phyloP scores from a whole-genome alignment of 2,329 filamentous ascomycete genomes.

The Diaporthe ampelina region DNA sequence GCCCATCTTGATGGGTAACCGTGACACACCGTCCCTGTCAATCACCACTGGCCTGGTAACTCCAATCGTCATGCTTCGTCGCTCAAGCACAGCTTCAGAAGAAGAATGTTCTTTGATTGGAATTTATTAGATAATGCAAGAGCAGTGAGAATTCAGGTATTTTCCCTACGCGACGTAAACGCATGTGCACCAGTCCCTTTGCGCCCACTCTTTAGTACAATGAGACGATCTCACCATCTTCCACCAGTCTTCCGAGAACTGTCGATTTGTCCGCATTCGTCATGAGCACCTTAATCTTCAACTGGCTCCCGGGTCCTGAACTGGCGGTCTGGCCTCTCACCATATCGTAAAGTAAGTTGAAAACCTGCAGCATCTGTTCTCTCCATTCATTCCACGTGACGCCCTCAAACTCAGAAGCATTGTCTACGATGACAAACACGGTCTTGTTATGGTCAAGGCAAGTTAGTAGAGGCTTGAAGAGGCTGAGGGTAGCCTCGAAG shows the following conservation, averaged over 20 bases:
- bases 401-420: neutral
- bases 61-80: too few relatives aligned
- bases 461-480: neutral
- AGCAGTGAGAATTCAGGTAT: too few relatives aligned
- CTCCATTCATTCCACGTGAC: constrained; percentile 1
- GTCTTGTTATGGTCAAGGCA: neutral
- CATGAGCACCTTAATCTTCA: neutral
- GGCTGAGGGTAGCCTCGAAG: neutral
- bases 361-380: neutral
- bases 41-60: too few relatives aligned
- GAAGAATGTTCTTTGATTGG: too few relatives aligned
- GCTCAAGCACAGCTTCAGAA: too few relatives aligned
- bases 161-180: too few relatives aligned
- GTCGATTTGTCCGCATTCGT: neutral
- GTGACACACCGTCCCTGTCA: too few relatives aligned
- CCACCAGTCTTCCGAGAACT: neutral
- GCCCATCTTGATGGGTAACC: too few relatives aligned
- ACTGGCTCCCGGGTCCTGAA: neutral
- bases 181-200: neutral
- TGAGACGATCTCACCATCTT: neutral
- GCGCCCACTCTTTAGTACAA: neutral
- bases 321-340: neutral
- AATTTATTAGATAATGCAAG: too few relatives aligned
- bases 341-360: neutral
- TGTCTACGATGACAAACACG: neutral